A percentile compares a stretch with the other conserved stretches of the same genome.
Evolutionary conservation across 1,139 yeast genomes (phyloP).

Genomic region (Suhomyces bolitotheri): DNA sequence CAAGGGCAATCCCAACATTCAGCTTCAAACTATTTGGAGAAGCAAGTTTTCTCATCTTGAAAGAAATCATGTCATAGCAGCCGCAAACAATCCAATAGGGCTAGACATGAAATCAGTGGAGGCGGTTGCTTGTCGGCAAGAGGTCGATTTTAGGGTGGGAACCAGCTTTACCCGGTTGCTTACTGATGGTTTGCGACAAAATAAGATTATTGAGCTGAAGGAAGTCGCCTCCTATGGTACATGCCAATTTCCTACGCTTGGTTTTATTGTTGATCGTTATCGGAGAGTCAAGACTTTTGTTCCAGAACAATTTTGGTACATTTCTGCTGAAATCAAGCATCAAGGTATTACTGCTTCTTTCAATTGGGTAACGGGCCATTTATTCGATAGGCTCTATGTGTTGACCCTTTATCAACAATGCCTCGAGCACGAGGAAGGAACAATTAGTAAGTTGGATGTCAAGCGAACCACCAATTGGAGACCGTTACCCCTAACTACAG

Average conservation of each 20-base stretch:
- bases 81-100: constrained; percentile 66
- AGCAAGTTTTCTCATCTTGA: constrained; percentile 90
- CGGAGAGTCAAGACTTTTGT: constrained; percentile 69
- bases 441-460: constrained; percentile 51
- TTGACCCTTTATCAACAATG: constrained; percentile 67
- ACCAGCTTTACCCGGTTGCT: constrained; percentile 82
- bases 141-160: constrained; percentile 87
- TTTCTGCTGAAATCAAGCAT: constrained; percentile 50
- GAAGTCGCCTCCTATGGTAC: constrained; percentile 74
- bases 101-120: constrained; percentile 71
- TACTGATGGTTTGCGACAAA: constrained; percentile 48
- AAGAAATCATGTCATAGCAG: constrained; percentile 65
- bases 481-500: constrained; percentile 92
- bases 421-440: constrained; percentile 46
- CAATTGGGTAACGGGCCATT: constrained; percentile 66
- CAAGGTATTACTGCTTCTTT: constrained; percentile 40
- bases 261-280: constrained; percentile 94
- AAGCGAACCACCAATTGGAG: constrained; percentile 74
- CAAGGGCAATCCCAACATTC: constrained; percentile 51
- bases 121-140: constrained; percentile 86
- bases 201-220: constrained; percentile 24
- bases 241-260: constrained; percentile 96
- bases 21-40: constrained; percentile 55
- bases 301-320: constrained; percentile 80
- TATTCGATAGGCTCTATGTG: constrained; percentile 73